Conservation (phyloP, 2,329 filamentous ascomycete genomes). For the Fusarium longipes region DNA sequence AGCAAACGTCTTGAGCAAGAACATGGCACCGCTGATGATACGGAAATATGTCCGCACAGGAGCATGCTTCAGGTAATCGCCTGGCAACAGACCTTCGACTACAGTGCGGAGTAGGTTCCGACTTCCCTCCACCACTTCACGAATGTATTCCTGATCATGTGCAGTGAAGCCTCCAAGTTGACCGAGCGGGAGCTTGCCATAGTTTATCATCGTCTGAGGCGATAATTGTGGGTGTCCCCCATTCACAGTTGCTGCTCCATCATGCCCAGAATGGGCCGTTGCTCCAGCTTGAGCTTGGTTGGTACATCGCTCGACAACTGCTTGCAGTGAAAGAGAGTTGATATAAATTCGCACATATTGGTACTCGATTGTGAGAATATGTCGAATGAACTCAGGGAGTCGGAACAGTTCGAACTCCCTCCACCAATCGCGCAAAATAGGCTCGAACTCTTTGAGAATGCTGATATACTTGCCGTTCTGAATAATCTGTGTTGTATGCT, state of each 20-base stretch:
- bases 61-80: constrained; percentile 82
- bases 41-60: constrained; percentile 88
- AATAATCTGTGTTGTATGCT: constrained; percentile 90
- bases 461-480: constrained; percentile 86
- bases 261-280: constrained; percentile 52
- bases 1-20: constrained; percentile 85
- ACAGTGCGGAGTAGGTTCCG: constrained; percentile 81
- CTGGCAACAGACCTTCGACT: constrained; percentile 78
- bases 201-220: constrained; percentile 73
- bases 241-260: constrained; percentile 49
- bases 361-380: constrained; percentile 93
- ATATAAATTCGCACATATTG: constrained; percentile 95
- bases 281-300: constrained; percentile 72
- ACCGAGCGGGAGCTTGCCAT: constrained; percentile 71
- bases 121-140: constrained; percentile 80
- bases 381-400: constrained; percentile 72
- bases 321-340: constrained; percentile 93
- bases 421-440: constrained; percentile 82
- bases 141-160: constrained; percentile 78
- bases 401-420: constrained; percentile 83
- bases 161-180: constrained; percentile 72
- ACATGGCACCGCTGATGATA: constrained; percentile 87
- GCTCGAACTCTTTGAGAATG: constrained; percentile 83
- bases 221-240: constrained; percentile 58
- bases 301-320: constrained; percentile 92